Percentiles rank a stretch among this genome's conserved stretches.
These are phyloP conservation scores for Pseudocercospora cruenta DNA, from an alignment of 2,329 filamentous ascomycete genomes.

Conservation along the genomic window DNA sequence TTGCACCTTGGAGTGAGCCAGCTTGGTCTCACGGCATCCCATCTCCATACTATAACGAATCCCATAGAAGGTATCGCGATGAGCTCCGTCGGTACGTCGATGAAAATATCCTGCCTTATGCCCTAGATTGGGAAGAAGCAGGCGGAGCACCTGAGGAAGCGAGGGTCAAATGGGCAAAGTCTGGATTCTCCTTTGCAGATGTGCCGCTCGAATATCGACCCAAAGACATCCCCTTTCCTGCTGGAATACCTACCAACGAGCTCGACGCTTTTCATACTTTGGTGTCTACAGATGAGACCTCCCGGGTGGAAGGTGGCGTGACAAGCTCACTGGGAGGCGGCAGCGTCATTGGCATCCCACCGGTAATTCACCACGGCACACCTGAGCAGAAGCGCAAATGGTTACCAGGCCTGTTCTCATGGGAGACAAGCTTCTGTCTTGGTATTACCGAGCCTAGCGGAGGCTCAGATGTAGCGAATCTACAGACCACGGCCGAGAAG, in stretches of 20 bases:
- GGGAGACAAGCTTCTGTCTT: constrained; percentile 64
- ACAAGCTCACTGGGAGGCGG: constrained; percentile 62
- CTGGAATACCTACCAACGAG: constrained; percentile 51
- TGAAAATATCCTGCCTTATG: constrained; percentile 58
- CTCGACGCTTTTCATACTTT: constrained; percentile 61
- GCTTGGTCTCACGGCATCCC: constrained; percentile 53
- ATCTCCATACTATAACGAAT: constrained; percentile 66
- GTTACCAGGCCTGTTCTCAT: constrained; percentile 62
- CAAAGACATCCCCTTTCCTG: constrained; percentile 46
- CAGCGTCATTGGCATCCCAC: constrained; percentile 65
- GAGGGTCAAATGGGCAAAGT: constrained; percentile 42
- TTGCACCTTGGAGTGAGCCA: constrained; percentile 50
- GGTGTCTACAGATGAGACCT: constrained; percentile 37
- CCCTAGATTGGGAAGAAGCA: constrained; percentile 65
- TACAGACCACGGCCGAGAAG: constrained; percentile 61
- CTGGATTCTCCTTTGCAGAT: constrained; percentile 49
- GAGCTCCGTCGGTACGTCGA: constrained; percentile 63
- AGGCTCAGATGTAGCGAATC: constrained; percentile 66
- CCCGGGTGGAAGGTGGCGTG: constrained; percentile 53
- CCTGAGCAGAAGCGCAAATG: constrained; percentile 62
- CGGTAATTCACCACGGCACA: constrained; percentile 65
- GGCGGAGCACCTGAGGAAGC: constrained; percentile 54
- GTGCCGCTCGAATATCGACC: constrained; percentile 51
- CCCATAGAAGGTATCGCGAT: constrained; percentile 62
- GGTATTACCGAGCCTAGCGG: constrained; percentile 67